Evolutionary conservation across 164 flowering plant genomes (phyloP).

Genomic region (Hamamelis virginiana): DNA sequence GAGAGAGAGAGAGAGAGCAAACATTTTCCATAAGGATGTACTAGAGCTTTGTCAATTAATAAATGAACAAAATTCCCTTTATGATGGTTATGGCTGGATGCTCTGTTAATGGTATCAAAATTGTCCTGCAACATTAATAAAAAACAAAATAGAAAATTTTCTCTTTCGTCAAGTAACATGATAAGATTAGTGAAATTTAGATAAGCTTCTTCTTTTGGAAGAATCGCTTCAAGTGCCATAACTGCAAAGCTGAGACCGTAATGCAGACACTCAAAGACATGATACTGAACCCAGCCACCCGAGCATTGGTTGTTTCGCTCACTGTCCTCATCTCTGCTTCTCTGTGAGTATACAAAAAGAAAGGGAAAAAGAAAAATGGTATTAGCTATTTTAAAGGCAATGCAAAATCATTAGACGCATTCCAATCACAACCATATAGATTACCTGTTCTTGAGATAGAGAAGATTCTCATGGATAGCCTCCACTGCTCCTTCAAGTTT

Average conservation of each 20-base stretch:
- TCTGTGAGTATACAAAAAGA: conserved; percentile 22
- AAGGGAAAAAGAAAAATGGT: neutral
- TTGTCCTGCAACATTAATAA: neutral
- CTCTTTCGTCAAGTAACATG: neutral
- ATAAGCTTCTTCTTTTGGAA: conserved; percentile 94
- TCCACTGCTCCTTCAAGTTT: conserved; percentile 93
- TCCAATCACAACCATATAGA: neutral
- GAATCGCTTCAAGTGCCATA: conserved; percentile 76
- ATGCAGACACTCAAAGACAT: conserved; percentile 88
- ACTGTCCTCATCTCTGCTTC: conserved; percentile 78
- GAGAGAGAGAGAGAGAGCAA: too few species aligned
- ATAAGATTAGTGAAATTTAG: conserved; percentile 24
- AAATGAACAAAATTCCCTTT: neutral
- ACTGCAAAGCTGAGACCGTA: conserved; percentile 56
- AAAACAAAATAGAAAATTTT: neutral
- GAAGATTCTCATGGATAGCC: conserved; percentile 82
- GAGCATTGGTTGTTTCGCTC: conserved; percentile 70
- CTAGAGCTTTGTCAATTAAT: neutral
- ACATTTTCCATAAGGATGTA: neutral
- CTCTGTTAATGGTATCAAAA: neutral
- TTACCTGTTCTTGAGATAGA: conserved; percentile 76
- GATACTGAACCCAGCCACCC: conserved; percentile 81
- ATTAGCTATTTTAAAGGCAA: neutral
- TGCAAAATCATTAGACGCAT: neutral
- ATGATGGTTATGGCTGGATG: neutral